A percentile compares a stretch with the other conserved stretches of the same genome.
Evolutionary conservation across 192 early-diverging fungal species (phyloP).

Genomic region (Umbelopsis sp.): DNA sequence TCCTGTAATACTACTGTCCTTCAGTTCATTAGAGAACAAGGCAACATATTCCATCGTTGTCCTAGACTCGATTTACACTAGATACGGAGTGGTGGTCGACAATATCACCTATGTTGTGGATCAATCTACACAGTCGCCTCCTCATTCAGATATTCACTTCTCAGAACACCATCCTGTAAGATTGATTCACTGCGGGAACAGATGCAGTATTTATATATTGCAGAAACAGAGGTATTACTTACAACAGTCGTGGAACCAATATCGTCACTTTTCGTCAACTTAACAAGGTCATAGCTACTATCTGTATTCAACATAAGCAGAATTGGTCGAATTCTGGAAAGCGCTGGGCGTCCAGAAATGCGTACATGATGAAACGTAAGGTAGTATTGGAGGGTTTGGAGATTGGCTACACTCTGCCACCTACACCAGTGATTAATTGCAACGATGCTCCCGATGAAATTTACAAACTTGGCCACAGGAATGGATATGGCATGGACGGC

Average conservation of each 20-base stretch:
- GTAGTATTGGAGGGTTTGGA: constrained; percentile 61
- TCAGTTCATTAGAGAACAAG: too few species aligned
- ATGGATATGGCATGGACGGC: constrained; percentile 22
- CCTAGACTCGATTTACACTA: too few species aligned
- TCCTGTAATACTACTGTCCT: too few species aligned
- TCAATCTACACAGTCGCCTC: too few species aligned
- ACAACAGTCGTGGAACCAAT: constrained; percentile 54
- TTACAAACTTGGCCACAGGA: constrained; percentile 18
- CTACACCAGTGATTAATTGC: background rate
- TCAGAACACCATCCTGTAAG: constrained; percentile 70
- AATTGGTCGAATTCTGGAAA: constrained; percentile 81
- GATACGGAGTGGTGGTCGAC: too few species aligned
- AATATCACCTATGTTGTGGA: too few species aligned
- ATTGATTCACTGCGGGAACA: constrained; percentile 65
- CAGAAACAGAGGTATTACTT: constrained; percentile 56
- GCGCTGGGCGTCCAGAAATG: constrained; percentile 62
- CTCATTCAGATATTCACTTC: constrained; percentile 55
- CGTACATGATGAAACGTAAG: constrained; percentile 67
- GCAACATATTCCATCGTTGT: too few species aligned
- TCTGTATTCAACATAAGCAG: constrained; percentile 73
- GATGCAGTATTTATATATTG: constrained; percentile 61
- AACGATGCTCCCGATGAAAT: constrained; percentile 21
- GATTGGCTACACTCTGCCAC: constrained; percentile 48
- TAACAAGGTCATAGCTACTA: constrained; percentile 63
- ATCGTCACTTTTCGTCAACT: constrained; percentile 61